Evolutionary conservation across 208 protist species (phyloP), one percentile per base, ranked within the genome.

Genomic region (Balamuthia mandrillaris): DNA sequence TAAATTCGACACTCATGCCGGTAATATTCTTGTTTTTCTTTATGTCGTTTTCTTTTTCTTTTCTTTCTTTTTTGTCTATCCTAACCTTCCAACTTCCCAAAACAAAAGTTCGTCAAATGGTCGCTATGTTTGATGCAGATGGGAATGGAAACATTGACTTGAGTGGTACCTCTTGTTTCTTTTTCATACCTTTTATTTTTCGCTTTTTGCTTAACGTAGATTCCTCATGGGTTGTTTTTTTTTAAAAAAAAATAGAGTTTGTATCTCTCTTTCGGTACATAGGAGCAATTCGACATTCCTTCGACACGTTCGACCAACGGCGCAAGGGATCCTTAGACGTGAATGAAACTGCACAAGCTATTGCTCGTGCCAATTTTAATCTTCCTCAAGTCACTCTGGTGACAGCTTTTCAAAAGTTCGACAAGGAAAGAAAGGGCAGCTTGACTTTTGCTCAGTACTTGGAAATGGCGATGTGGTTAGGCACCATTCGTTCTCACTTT

Each of bases 251-350:
- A 14, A 21, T 41, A 72, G 63, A 72, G 37, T 72, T 72, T n/a
- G 24, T 72, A 7, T 72, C 63, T 21, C 63, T 72, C 16, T 72
- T 72, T 21, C 63, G 63, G 18, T 72, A 72, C 37, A 72, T 72
- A 33, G 47, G 47, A 14, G 63, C 63, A 33, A 72, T 72, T 41
- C 29, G 63, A 2, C 63, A 72, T 21, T 33, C 63, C 14, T 72
- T 72, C 29, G 63, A 72, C 37, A 49, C 47, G 37, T 45, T 49
- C 37, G 63, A 72, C 37, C 5, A 33, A 6, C 63, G 63, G n/a
- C 29, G 29, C 37, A 72, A 33, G 2, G 63, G 33, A 3, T 7
- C 63, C 35, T 49, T 72, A 14, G 63, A 72, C 37, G 6, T 72
- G 47, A 24, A 54, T 21, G 47, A 54, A 54, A 33, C 41, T 33